Conservation (phyloP, 2,329 filamentous ascomycete species). For the Calycina herbarum region DNA sequence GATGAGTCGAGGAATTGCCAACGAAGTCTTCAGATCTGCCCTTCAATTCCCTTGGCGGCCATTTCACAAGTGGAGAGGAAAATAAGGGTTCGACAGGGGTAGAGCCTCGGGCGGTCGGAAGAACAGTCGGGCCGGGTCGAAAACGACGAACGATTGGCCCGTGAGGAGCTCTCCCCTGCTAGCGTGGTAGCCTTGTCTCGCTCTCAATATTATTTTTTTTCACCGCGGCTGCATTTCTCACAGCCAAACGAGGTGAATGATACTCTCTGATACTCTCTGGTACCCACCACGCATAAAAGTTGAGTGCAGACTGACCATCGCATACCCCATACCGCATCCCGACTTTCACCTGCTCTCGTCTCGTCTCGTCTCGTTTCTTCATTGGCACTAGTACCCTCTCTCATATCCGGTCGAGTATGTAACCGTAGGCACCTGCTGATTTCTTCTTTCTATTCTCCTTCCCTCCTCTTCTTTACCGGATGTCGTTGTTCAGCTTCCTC, state of each 20-base stretch:
- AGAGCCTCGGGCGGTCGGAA: neutral
- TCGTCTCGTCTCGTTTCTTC: neutral
- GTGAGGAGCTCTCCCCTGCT: neutral
- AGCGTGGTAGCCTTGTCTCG: neutral
- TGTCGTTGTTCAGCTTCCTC: conserved; percentile 21
- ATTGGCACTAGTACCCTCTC: neutral
- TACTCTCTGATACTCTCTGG: neutral
- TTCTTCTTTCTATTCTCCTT: conserved; percentile 6
- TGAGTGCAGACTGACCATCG: neutral
- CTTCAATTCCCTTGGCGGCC: neutral
- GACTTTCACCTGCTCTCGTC: neutral
- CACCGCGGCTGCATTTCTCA: neutral
- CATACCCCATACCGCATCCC: neutral
- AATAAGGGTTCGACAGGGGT: neutral
- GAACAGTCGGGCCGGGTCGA: neutral
- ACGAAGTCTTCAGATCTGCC: neutral
- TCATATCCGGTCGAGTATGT: conserved; percentile 9
- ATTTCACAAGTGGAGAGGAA: neutral
- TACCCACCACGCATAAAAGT: conserved; percentile 3
- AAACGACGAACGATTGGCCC: neutral
- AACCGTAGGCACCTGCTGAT: conserved; percentile 7
- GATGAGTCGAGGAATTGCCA: neutral
- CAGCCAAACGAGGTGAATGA: conserved; percentile 1
- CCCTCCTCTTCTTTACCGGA: conserved; percentile 12
- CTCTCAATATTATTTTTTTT: neutral